phyloP scores from a whole-genome alignment of 177 flowering plant genomes.

The Tripterygium wilfordii region DNA sequence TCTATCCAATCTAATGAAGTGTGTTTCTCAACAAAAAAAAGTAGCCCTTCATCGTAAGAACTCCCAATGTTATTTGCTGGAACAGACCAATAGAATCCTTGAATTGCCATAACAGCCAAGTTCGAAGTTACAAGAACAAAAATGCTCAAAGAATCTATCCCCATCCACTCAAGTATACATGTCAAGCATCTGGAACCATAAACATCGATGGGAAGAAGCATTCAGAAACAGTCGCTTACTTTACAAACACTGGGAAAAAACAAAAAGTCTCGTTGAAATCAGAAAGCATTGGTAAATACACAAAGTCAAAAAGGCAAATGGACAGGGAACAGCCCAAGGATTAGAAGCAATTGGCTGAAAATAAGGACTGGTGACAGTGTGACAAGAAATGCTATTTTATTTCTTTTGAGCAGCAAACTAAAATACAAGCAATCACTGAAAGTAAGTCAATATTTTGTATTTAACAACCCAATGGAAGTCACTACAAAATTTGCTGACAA shows the following conservation, averaged over 20 bases:
- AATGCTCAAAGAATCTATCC: conserved; percentile 51
- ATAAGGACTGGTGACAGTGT: conserved; percentile 38
- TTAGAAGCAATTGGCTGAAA: conserved; percentile 32
- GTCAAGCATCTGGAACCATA: conserved; percentile 35
- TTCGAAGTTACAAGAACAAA: conserved; percentile 62
- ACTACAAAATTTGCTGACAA: too few relatives aligned
- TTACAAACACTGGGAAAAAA: too few relatives aligned
- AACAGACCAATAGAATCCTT: conserved; percentile 53
- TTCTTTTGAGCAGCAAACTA: conserved; percentile 37
- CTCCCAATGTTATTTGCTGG: conserved; percentile 68
- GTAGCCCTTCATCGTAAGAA: background rate
- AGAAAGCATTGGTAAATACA: too few relatives aligned
- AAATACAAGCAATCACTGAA: too few relatives aligned
- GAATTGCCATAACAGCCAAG: conserved; percentile 42
- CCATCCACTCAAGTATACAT: conserved; percentile 61
- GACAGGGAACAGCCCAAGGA: conserved; percentile 37
- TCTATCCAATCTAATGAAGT: too few relatives aligned
- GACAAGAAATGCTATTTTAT: too few relatives aligned
- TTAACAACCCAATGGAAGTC: too few relatives aligned
- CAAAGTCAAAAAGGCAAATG: conserved; percentile 9
- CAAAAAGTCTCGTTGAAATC: too few relatives aligned
- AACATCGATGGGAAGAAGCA: conserved; percentile 51
- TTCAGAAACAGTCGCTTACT: too few relatives aligned
- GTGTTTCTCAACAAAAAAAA: too few relatives aligned
- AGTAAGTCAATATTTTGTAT: too few relatives aligned